phyloP scores from a whole-genome alignment of 2,329 filamentous ascomycete species.

The Trichoderma guizhouense region DNA sequence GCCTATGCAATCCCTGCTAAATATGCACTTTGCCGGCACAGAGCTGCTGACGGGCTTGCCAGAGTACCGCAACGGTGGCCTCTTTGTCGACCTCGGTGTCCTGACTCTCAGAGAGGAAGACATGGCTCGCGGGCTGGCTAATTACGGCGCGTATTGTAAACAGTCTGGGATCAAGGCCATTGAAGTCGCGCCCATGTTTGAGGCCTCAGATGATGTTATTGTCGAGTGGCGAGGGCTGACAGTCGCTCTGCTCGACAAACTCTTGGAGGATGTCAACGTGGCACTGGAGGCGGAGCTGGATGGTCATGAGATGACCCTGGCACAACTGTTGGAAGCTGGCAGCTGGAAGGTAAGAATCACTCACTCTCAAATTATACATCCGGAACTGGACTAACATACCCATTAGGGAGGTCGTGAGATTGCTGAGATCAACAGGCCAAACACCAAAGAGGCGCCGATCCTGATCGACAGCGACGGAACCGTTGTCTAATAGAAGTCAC shows the following conservation, averaged over 20 bases:
- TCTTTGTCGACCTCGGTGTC: constrained; percentile 81
- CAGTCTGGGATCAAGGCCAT: constrained; percentile 63
- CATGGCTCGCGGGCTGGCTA: constrained; percentile 63
- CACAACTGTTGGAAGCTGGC: constrained; percentile 91
- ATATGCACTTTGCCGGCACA: constrained; percentile 75
- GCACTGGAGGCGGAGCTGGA: constrained; percentile 60
- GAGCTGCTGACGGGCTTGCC: constrained; percentile 84
- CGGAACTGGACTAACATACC: background rate
- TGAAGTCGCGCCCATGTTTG: constrained; percentile 57
- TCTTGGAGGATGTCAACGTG: constrained; percentile 57
- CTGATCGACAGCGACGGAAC: constrained; percentile 95
- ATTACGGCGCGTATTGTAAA: constrained; percentile 63
- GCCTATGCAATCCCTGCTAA: constrained; percentile 77
- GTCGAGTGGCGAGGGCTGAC: constrained; percentile 66
- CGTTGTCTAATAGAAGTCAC: constrained; percentile 64
- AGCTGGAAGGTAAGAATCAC: constrained; percentile 81
- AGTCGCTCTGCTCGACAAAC: constrained; percentile 55
- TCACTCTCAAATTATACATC: background rate
- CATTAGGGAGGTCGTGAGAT: constrained; percentile 83
- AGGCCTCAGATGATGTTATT: constrained; percentile 57
- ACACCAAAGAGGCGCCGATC: constrained; percentile 94
- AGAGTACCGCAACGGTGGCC: constrained; percentile 87
- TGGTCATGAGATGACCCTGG: constrained; percentile 70
- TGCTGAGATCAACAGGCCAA: constrained; percentile 90
- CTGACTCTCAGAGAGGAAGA: constrained; percentile 71